Base-by-base conservation (phyloP, 2,329 filamentous ascomycete genomes). In the Penicillium nordicum region DNA sequence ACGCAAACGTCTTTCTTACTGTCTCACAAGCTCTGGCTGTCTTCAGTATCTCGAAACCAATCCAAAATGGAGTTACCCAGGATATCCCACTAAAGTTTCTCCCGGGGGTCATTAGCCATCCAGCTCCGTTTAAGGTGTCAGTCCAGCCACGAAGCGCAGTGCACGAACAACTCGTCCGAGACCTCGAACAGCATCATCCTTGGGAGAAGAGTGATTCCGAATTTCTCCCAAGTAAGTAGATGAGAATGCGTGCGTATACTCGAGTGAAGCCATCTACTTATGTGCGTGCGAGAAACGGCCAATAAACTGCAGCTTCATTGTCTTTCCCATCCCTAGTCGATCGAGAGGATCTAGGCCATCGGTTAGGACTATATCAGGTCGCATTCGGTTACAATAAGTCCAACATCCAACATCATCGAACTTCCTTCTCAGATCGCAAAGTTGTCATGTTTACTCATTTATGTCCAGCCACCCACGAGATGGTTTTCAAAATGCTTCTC, bases 131-230 rank as follows among this genome's bases (percentile, higher is more conserved):
- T 55, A 53, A 64, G 23, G 57, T 67, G 14, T 60, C 46, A 5
- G 70, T 78, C 16, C 67, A 56, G 52, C 73, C 75, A 16, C 70
- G 76, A 42, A 71, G 62, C 25, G 62, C 67, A 47, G 55, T 53
- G 51, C 71, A 75, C 57, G 67, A 62, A 54, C 48, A 63, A 25
- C 53, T 78, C 57, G 70, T 79, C 18, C 59, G 54, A n/a, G 50
- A 63, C 18, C 60, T 72, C 9, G 73, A 76, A 60, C 34, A 67
- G 32, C 57, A 70, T 27, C 70, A 74, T 63, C 75, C 76, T 2
- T 77, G 73, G 69, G 68, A 73, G 42, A 61, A 71, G 47, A 76
- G 74, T 47, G 74, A 78, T 66, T 71, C 73, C 4, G 50, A 45
- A n/a, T 42, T 21, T 23, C n/a, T 52, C 18, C 30, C 21, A 5